Conservation (phyloP, 345 rosid species). For the Moringa oleifera region DNA sequence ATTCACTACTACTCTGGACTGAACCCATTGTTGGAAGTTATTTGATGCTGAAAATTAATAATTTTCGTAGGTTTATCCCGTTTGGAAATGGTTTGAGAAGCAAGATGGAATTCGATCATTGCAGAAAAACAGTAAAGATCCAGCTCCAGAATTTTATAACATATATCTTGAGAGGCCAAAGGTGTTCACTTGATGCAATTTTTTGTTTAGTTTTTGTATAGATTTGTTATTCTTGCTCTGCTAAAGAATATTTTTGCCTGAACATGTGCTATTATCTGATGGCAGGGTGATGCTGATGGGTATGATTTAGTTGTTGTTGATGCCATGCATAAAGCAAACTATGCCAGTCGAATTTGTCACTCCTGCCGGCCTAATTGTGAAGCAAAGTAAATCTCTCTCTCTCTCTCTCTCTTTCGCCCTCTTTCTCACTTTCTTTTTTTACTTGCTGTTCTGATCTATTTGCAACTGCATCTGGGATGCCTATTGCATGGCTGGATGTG, state of each 20-base stretch:
- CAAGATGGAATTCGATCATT: slow-evolving; percentile 98
- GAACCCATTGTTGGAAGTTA: not conserved
- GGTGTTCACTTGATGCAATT: slow-evolving; percentile 37
- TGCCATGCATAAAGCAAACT: slow-evolving; percentile 99
- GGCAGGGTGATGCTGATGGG: slow-evolving; percentile 99
- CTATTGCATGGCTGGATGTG: not conserved
- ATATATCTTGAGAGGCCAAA: slow-evolving; percentile 99
- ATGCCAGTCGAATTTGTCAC: slow-evolving; percentile 99
- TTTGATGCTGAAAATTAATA: slow-evolving; percentile 10
- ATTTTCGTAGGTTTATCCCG: slow-evolving; percentile 84
- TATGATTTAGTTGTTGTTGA: slow-evolving; percentile 99
- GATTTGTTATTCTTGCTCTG: slow-evolving; percentile 15
- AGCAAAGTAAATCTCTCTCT: slow-evolving; percentile 72
- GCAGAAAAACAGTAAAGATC: slow-evolving; percentile 90
- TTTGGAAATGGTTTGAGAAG: slow-evolving; percentile 99
- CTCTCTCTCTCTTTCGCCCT: too few species aligned
- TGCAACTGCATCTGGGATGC: not conserved
- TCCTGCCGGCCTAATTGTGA: slow-evolving; percentile 99
- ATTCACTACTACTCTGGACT: slow-evolving; percentile 5
- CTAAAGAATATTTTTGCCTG: slow-evolving; percentile 16
- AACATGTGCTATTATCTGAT: slow-evolving; percentile 19
- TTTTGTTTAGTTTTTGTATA: not conserved
- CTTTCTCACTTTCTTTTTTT: too few species aligned
- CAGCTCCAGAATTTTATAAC: slow-evolving; percentile 99
- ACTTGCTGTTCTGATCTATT: not conserved